Base-by-base conservation (phyloP, 106 monocot species). In the Dioscorea dumetorum region DNA sequence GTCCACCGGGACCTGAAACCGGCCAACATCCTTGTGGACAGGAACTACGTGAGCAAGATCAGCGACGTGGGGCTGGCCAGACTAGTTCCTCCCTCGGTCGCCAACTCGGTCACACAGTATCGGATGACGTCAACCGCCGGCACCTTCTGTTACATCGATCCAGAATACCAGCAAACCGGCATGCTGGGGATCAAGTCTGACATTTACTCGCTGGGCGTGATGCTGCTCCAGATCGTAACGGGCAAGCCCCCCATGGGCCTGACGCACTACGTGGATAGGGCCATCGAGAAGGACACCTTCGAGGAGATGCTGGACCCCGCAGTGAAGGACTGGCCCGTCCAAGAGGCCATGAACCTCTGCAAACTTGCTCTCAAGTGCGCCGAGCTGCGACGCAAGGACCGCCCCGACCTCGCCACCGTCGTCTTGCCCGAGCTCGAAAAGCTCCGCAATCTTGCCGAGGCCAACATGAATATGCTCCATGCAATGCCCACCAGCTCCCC, bases 141-240 rank as follows among this genome's bases (percentile, higher is more conserved):
- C 9, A 88, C 84, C 17, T 84, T 88, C 84, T 84, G 82, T 61
- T 88, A 88, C 69, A 88, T 82, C 32, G 88, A 88, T n/a, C 88
- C 88, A 0, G 88, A 88, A 66, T 88, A 88, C 58, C 88, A 88
- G 68, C 78, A 84, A 48, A 84, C 82, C 0, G 88, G 88, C 6
- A 84, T 88, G 84, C 74, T 88, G 4, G 84, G 88, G 0, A 70
- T 79, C 19, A 84, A 88, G 73, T 84, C 88, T 12, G 84, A 88
- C 67, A 74, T 88, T 15, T 88, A 88, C 74, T 88, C 88, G 8
- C 71, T 88, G 8, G 88, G 88, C 3, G 61, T 88, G 62, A 71
- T 84, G 70, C 73, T 88, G 50, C 68, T 88, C 4, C 88, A 88
- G 77, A 61, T 88, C 9, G 67, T 88, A 70, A 88, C 88, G 12